phyloP scores from a whole-genome alignment of 2,329 filamentous ascomycete genomes.

The Fusarium humuli region DNA sequence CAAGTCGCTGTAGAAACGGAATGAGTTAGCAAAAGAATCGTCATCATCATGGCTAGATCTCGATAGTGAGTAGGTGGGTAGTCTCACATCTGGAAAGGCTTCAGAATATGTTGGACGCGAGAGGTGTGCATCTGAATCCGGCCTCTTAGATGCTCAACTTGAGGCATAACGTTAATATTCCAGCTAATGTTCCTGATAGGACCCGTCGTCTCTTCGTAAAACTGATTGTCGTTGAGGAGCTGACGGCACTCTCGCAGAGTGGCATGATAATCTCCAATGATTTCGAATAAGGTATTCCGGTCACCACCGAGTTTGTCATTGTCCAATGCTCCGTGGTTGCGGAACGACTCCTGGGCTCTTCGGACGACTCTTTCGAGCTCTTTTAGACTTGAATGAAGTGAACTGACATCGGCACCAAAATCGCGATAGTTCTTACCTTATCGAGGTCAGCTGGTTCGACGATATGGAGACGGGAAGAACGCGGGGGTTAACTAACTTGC shows the following conservation, averaged over 20 bases:
- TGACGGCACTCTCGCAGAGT: background rate
- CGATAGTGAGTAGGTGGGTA: too few species aligned
- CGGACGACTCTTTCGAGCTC: background rate
- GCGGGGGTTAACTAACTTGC: background rate
- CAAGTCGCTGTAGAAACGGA: background rate
- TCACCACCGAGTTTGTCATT: background rate
- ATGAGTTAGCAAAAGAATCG: background rate
- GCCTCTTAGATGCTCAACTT: background rate
- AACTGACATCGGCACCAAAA: background rate
- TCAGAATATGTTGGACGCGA: background rate
- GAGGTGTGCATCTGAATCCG: background rate
- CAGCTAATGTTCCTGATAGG: background rate
- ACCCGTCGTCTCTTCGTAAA: background rate
- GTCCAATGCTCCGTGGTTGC: background rate
- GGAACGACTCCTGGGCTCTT: background rate
- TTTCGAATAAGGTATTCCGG: background rate
- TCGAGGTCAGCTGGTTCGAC: fast-evolving
- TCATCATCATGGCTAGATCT: too few species aligned
- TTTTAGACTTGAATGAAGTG: background rate
- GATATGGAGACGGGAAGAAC: background rate
- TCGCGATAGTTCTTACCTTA: background rate
- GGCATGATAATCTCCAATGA: background rate
- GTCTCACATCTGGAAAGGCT: background rate
- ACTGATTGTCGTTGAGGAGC: background rate
- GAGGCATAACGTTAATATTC: background rate